Conservation (phyloP, 495 filamentous ascomycete genomes). For the Xylaria acuta region DNA sequence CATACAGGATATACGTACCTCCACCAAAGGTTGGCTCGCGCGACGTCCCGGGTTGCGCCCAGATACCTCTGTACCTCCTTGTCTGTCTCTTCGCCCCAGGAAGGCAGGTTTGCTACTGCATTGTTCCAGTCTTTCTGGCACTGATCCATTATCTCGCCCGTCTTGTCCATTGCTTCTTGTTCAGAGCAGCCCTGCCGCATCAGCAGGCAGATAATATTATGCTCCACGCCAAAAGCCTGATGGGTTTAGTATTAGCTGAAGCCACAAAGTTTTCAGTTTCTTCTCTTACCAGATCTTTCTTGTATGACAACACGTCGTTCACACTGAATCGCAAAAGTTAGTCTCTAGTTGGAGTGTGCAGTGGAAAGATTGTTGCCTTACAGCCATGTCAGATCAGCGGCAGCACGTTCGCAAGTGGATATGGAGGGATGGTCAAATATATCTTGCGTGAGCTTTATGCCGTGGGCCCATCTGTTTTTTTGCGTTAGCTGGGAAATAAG, state of each 20-base stretch:
- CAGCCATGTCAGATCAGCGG: conserved; percentile 13
- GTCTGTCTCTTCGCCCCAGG: conserved; percentile 10
- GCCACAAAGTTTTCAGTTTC: neutral
- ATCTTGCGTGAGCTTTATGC: conserved; percentile 18
- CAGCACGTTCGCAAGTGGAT: neutral
- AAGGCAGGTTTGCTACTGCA: conserved; percentile 15
- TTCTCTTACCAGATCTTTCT: conserved; percentile 18
- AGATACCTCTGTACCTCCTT: conserved; percentile 12
- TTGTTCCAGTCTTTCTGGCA: conserved; percentile 11
- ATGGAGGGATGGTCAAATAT: conserved; percentile 1
- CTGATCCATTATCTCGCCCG: conserved; percentile 6
- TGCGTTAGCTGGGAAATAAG: neutral
- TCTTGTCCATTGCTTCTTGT: conserved; percentile 13
- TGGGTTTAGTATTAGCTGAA: neutral
- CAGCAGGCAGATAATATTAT: conserved; percentile 10
- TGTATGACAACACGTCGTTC: conserved; percentile 16
- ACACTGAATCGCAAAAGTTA: neutral
- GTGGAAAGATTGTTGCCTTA: neutral
- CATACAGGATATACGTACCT: neutral
- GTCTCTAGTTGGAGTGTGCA: neutral
- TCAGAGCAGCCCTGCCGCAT: conserved; percentile 6
- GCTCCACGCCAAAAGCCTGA: conserved; percentile 10
- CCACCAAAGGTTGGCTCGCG: conserved; percentile 15
- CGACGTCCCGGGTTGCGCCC: neutral
- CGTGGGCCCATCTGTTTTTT: conserved; percentile 1